Evolutionary conservation across 805 yeast species (phyloP), one percentile per base, ranked within the genome.

Genomic region (Spathaspora boniae): DNA sequence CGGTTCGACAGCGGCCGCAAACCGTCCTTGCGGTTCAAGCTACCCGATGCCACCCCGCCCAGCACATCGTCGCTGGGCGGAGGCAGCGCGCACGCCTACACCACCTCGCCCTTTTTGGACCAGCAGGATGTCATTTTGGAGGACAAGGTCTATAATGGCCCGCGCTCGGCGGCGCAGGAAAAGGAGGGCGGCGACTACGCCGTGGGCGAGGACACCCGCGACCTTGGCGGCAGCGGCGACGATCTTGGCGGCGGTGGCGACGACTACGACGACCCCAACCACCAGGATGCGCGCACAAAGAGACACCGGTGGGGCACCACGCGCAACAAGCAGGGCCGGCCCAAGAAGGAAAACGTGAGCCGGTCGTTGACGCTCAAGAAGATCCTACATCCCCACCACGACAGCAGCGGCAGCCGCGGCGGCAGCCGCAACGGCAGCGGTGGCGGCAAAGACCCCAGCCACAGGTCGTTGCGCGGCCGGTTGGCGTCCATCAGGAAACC

Each of bases 241-340:
- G 3, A 6, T 18, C n/a, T n/a, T 6, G 27, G 26, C 9, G 38
- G 33, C 9, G 30, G 30, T 16, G 22, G 33, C 16, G 30, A 28
- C 12, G 28, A 32, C 16, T 33, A 37, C 5, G 34, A 38, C 8
- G 43, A 51, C 17, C 36, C 47, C 31, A 40, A 47, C 29, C 45
- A 53, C 31, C 43, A 47, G 19, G 44, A 51, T 29, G 37, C 22
- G 21, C 33, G 16, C 44, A 82, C 84, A 78, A 78, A 82, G 46
- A 72, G 94, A 50, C 75, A 81, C 47, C 72, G 96, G 60, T 86
- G 95, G 95, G 96, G 96, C 40, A 89, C 97, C 3, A 86, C 83
- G 45, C 72, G 95, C 47, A 76, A 78, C 50, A 76, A 77, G 40
- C 72, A 77, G 42, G 95, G 94, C 6, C 69, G 72, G 31, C 89